These are phyloP conservation scores for Xylaria cubensis DNA, from an alignment of 495 filamentous ascomycete species.

Conservation along the genomic window DNA sequence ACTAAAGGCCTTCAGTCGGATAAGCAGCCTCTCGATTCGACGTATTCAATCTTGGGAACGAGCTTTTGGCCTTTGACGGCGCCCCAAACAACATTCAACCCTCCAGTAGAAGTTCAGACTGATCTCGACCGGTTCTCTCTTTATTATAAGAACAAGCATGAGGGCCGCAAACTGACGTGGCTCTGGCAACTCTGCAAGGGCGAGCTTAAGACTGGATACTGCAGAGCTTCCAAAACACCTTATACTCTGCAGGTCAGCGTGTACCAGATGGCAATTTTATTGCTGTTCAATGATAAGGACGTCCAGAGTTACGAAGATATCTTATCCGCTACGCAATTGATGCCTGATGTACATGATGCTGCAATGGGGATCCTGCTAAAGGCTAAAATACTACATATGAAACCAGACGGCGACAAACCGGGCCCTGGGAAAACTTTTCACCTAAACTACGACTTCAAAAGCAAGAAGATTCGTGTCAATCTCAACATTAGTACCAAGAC, in stretches of 20 bases:
- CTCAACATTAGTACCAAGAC: slow-evolving; percentile 93
- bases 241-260: slow-evolving; percentile 98
- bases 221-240: slow-evolving; percentile 83
- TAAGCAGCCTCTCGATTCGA: slow-evolving; percentile 72
- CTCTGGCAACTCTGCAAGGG: slow-evolving; percentile 98
- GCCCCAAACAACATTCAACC: slow-evolving; percentile 83
- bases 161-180: slow-evolving; percentile 95
- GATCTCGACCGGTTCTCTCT: slow-evolving; percentile 87
- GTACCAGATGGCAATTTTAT: slow-evolving; percentile 95
- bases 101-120: slow-evolving; percentile 81
- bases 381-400: slow-evolving; percentile 79
- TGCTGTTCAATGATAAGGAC: slow-evolving; percentile 93
- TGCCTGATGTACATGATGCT: slow-evolving; percentile 81
- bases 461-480: slow-evolving; percentile 96
- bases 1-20: slow-evolving; percentile 48
- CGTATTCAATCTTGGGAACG: slow-evolving; percentile 89
- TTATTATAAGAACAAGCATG: slow-evolving; percentile 96
- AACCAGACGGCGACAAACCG: slow-evolving; percentile 71
- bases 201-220: slow-evolving; percentile 92
- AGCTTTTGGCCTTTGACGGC: slow-evolving; percentile 96
- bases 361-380: slow-evolving; percentile 84
- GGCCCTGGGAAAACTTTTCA: slow-evolving; percentile 76
- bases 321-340: slow-evolving; percentile 76
- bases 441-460: slow-evolving; percentile 94
- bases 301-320: slow-evolving; percentile 89